Evolutionary conservation across 768 basidiomycete genomes (phyloP).

Genomic region (Trametes cubensis): DNA sequence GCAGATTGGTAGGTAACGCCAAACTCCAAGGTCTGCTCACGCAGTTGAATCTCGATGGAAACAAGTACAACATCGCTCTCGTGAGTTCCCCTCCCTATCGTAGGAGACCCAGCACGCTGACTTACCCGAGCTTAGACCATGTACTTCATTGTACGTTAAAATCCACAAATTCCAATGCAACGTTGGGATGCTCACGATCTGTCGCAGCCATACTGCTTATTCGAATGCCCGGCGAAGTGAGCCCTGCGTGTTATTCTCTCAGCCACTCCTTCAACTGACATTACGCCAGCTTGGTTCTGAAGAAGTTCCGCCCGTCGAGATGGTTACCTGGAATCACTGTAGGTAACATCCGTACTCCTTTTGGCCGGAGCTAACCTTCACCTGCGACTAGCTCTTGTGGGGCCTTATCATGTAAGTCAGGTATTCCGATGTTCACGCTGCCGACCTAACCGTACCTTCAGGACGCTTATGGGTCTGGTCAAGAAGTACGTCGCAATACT

Average conservation of each 20-base stretch:
- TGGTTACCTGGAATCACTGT: conserved; percentile 73
- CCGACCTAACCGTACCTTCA: conserved; percentile 28
- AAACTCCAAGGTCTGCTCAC: conserved; percentile 50
- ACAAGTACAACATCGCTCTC: conserved; percentile 68
- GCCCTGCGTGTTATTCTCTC: conserved; percentile 16
- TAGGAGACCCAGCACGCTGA: no score
- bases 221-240: conserved; percentile 72
- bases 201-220: conserved; percentile 32
- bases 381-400: conserved; percentile 53
- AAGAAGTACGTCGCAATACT: conserved; percentile 47
- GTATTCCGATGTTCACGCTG: not conserved
- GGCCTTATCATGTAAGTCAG: conserved; percentile 58
- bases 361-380: no score
- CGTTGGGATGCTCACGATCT: not conserved
- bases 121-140: conserved; percentile 49
- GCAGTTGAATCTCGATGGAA: conserved; percentile 57
- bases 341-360: conserved; percentile 20
- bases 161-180: not conserved
- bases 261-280: not conserved
- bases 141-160: conserved; percentile 63
- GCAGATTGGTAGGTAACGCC: conserved; percentile 27
- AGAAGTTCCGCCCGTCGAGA: conserved; percentile 65
- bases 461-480: conserved; percentile 69
- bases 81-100: conserved; percentile 37
- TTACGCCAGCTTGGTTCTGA: conserved; percentile 48